A percentile compares a stretch with the other conserved stretches of the same genome.
Conservation (phyloP, 768 basidiomycete genomes). For the Boletus huronensis region DNA sequence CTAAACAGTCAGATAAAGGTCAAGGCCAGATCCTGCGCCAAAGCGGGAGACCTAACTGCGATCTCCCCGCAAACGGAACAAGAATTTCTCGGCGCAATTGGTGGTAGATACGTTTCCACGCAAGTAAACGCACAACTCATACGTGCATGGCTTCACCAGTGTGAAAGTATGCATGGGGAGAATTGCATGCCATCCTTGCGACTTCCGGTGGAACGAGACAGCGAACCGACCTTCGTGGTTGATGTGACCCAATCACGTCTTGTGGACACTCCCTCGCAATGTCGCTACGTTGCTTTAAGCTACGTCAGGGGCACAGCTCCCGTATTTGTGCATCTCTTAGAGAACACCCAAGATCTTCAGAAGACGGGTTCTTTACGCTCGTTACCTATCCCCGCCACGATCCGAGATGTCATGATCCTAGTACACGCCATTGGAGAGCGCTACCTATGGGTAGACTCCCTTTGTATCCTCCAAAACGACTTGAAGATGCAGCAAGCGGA, state of each 20-base stretch:
- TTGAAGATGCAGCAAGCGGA: constrained; percentile 14
- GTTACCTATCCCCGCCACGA: constrained; percentile 19
- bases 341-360: constrained; percentile 5
- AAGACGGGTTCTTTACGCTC: neutral
- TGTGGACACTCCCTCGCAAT: constrained; percentile 15
- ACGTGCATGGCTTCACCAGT: constrained; percentile 12
- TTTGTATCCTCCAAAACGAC: constrained; percentile 24
- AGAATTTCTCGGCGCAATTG: neutral
- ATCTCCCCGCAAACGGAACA: neutral
- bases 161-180: constrained; percentile 11
- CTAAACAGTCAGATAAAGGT: constrained; percentile 1
- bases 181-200: constrained; percentile 3
- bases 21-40: neutral
- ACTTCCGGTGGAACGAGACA: neutral
- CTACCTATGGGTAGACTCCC: constrained; percentile 27
- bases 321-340: constrained; percentile 10
- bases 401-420: constrained; percentile 22
- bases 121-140: constrained; percentile 9
- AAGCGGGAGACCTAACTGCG: neutral
- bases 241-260: constrained; percentile 17
- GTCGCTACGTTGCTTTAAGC: constrained; percentile 25
- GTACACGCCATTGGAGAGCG: constrained; percentile 18
- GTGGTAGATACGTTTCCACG: constrained; percentile 5
- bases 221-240: constrained; percentile 12
- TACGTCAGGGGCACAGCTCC: constrained; percentile 19